These are phyloP conservation scores for Apiospora kogelbergensis DNA, from an alignment of 2,329 filamentous ascomycete genomes.

Conservation along the genomic window DNA sequence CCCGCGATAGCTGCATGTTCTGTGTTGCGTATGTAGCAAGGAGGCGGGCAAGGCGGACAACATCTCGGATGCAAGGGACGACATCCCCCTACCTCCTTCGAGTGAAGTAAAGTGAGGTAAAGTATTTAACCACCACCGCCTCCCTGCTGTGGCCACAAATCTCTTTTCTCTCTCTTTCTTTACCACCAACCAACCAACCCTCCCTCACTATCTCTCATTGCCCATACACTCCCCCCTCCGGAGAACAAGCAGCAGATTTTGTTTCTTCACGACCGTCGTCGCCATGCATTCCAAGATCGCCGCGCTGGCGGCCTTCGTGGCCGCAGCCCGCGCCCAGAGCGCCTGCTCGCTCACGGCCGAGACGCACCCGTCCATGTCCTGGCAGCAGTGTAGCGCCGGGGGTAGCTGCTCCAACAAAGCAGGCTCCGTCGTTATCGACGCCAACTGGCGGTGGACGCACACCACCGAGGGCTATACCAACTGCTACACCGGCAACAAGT, in stretches of 20 bases:
- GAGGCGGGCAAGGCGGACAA: slow-evolving; percentile 18
- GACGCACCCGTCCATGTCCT: slow-evolving; percentile 45
- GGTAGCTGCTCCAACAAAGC: slow-evolving; percentile 42
- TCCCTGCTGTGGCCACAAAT: neutral
- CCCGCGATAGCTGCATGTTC: neutral
- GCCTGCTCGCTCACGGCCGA: slow-evolving; percentile 40
- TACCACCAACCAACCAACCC: neutral
- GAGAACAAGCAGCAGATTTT: neutral
- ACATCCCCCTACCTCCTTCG: neutral
- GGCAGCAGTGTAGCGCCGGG: slow-evolving; percentile 41
- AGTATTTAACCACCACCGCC: neutral
- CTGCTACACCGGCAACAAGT: slow-evolving; percentile 46
- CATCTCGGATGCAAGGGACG: slow-evolving; percentile 8
- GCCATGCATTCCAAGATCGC: slow-evolving; percentile 30
- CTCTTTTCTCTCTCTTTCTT: neutral
- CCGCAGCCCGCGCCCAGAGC: slow-evolving; percentile 40
- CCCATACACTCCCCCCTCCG: neutral
- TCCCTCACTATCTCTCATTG: neutral
- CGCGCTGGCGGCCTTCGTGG: slow-evolving; percentile 35
- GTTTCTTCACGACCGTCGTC: neutral
- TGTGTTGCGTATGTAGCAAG: neutral
- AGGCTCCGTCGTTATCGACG: slow-evolving; percentile 46
- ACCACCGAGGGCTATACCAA: slow-evolving; percentile 38
- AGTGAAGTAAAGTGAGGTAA: neutral
- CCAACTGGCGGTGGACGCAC: slow-evolving; percentile 55